Evolutionary conservation across 768 basidiomycete genomes (phyloP).

Genomic region (Daedalea quercina): DNA sequence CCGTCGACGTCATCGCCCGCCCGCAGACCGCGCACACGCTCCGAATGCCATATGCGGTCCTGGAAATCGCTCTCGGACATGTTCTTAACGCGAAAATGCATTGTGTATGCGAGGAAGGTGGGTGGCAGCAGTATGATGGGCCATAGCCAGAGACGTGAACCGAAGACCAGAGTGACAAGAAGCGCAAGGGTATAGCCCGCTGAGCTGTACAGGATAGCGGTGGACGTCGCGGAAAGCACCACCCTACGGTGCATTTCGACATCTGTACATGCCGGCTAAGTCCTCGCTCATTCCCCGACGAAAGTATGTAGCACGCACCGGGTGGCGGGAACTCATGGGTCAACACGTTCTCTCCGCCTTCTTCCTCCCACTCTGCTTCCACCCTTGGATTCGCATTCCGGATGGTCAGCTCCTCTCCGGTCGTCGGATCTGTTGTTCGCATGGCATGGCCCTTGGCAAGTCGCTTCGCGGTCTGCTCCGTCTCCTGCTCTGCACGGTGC

Average conservation of each 20-base stretch:
- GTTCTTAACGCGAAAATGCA: slow-evolving; percentile 20
- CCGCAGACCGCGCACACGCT: slow-evolving; percentile 24
- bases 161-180: slow-evolving; percentile 12
- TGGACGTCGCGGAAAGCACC: slow-evolving; percentile 12
- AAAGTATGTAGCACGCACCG: slow-evolving; percentile 12
- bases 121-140: slow-evolving; percentile 12
- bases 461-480: slow-evolving; percentile 18
- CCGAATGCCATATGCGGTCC: slow-evolving; percentile 25
- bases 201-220: slow-evolving; percentile 15
- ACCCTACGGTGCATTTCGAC: slow-evolving; percentile 19
- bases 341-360: slow-evolving; percentile 23
- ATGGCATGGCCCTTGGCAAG: slow-evolving; percentile 24
- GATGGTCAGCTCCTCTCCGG: slow-evolving; percentile 41
- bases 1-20: slow-evolving; percentile 22
- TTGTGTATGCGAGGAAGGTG: slow-evolving; percentile 13
- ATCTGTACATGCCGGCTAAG: slow-evolving; percentile 9
- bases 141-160: background rate
- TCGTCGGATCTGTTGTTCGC: slow-evolving; percentile 41
- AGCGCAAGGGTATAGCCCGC: slow-evolving; percentile 14
- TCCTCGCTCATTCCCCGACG: background rate
- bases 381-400: slow-evolving; percentile 36
- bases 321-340: slow-evolving; percentile 23
- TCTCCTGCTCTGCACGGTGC: slow-evolving; percentile 18
- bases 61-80: slow-evolving; percentile 20
- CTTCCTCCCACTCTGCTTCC: slow-evolving; percentile 15